Base-by-base conservation (phyloP, 2,329 filamentous ascomycete species). In the Graphium sp. region DNA sequence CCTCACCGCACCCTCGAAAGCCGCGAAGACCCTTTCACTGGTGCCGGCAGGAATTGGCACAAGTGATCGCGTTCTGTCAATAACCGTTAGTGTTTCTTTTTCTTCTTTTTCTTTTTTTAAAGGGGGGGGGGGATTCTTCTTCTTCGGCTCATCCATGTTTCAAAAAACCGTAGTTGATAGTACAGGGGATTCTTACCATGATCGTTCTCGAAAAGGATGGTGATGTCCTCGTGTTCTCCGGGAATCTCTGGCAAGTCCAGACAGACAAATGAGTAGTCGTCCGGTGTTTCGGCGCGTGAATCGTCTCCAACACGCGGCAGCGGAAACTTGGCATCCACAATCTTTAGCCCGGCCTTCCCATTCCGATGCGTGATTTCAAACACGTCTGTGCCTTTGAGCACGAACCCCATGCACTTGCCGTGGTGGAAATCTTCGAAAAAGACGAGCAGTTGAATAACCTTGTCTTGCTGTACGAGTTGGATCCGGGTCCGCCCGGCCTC, bases 361-460 rank as follows among this genome's bases (percentile, higher is more conserved):
- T 66, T 63, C 25, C 66, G 62, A 33, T 57, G 58, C 39, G 76
- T 70, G 22, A 54, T 66, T 52, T 93, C 84, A 41, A 85, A 87
- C 1, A 74, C 65, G 45, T 93, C 85, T 1, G 81, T 91, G 6
- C 73, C 71, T 49, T 85, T 87, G 34, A 94, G 63, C 18, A 77
- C 65, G 46, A 93, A 91, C 39, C 82, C 84, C 78, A 94, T 83
- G 45, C 80, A 82, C 39, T 82, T 74, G 4, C 84, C 83, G 41
- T 92, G 80, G 24, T 69, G 71, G 49, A 92, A 93, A 34, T 85
- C 79, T 37, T 83, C 75, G 47, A 93, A 89, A 53, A 92, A 94
- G 4, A 75, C 83, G 14, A 91, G 55, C 18, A 94, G 56, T 47
- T 92, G 82, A 14, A 79, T 52, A 10, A 78, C 66, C 42, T 73